Conservation (phyloP, 1,139 yeast genomes). For the Kodamaea ohmeri region DNA sequence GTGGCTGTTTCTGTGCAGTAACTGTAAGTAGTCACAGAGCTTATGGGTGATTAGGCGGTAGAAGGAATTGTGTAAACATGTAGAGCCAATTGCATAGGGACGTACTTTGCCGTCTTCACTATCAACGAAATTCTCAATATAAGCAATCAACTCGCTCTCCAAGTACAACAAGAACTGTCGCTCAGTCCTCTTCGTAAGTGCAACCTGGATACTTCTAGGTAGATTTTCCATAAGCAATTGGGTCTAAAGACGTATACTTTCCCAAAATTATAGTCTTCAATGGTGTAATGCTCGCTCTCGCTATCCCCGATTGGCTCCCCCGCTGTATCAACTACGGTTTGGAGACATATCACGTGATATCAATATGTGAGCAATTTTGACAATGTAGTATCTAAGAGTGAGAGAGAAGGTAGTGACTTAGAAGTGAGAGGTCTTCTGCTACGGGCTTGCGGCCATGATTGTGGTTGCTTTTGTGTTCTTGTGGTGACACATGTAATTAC, state of each 20-base stretch:
- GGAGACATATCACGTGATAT: too few relatives aligned
- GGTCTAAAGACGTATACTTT: too few relatives aligned
- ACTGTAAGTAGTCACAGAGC: constrained; percentile 61
- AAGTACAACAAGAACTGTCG: constrained; percentile 51
- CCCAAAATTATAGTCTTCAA: too few relatives aligned
- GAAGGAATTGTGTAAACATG: constrained; percentile 59
- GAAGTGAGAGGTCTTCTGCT: constrained; percentile 1
- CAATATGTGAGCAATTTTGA: too few relatives aligned
- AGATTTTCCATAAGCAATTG: neutral
- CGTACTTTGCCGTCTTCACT: neutral
- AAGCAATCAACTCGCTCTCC: constrained; percentile 46
- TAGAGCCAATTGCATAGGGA: constrained; percentile 20
- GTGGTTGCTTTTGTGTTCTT: too few relatives aligned
- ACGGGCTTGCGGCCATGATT: too few relatives aligned
- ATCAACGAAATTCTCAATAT: constrained; percentile 23
- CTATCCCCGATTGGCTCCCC: too few relatives aligned
- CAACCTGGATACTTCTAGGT: constrained; percentile 24
- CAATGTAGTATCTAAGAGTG: too few relatives aligned
- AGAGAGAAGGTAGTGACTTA: too few relatives aligned
- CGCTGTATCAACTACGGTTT: too few relatives aligned
- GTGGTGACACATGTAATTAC: neutral
- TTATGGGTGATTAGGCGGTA: constrained; percentile 66
- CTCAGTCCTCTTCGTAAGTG: constrained; percentile 48
- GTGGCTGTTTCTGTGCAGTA: constrained; percentile 34
- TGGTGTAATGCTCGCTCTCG: too few relatives aligned